phyloP scores from a whole-genome alignment of 331 rosid species.

The Erythrophleum ivorense region DNA sequence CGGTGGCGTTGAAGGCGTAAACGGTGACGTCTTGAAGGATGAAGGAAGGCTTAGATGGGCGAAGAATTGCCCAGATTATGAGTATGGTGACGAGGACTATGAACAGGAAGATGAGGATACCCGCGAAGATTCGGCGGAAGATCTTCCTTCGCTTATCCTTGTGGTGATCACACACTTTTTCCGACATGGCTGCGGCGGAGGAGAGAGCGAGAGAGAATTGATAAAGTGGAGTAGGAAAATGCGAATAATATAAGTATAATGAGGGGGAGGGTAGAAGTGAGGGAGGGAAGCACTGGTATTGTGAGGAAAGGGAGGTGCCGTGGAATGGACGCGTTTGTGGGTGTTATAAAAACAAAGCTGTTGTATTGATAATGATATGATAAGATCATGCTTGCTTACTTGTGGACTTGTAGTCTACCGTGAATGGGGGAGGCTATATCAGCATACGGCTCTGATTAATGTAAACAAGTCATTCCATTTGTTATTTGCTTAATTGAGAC shows the following conservation, averaged over 20 bases:
- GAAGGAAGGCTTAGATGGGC: slow-evolving; percentile 78
- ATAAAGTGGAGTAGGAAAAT: background rate
- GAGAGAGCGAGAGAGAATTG: background rate
- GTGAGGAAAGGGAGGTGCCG: slow-evolving; percentile 31
- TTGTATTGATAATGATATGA: slow-evolving; percentile 31
- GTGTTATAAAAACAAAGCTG: slow-evolving; percentile 12
- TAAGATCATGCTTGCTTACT: slow-evolving; percentile 26
- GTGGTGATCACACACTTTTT: slow-evolving; percentile 66
- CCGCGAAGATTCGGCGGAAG: slow-evolving; percentile 43
- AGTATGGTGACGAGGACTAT: slow-evolving; percentile 64
- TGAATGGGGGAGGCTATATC: background rate
- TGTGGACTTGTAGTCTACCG: background rate
- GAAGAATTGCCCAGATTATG: slow-evolving; percentile 74
- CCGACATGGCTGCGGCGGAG: slow-evolving; percentile 46
- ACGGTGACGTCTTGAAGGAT: slow-evolving; percentile 93
- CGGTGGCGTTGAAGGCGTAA: slow-evolving; percentile 78
- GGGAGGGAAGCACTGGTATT: slow-evolving; percentile 39
- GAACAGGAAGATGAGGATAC: slow-evolving; percentile 59
- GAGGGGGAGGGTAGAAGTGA: slow-evolving; percentile 38
- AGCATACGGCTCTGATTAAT: background rate
- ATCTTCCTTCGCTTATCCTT: slow-evolving; percentile 26
- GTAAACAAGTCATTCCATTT: background rate
- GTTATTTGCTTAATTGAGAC: background rate
- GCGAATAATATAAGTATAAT: background rate
- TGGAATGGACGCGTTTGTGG: slow-evolving; percentile 34